phyloP scores from a whole-genome alignment of 345 rosid species.

The Acer saccharum region DNA sequence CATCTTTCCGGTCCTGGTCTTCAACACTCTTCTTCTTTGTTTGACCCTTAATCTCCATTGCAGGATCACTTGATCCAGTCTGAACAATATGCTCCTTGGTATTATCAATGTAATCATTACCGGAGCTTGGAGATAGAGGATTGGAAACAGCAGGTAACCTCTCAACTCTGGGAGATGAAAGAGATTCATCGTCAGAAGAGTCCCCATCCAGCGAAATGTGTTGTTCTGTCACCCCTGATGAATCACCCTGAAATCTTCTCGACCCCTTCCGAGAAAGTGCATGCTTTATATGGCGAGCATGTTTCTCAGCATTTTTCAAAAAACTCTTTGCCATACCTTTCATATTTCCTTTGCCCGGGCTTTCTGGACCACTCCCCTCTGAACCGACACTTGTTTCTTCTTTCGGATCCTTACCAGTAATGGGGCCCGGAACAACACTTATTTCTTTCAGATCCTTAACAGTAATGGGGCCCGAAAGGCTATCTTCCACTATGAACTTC shows the following conservation, averaged over 20 bases:
- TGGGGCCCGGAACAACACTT: slow-evolving; percentile 36
- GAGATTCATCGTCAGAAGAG: slow-evolving; percentile 57
- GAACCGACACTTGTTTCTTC: slow-evolving; percentile 41
- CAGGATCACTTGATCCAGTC: slow-evolving; percentile 31
- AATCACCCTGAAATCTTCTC: slow-evolving; percentile 28
- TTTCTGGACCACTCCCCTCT: slow-evolving; percentile 42
- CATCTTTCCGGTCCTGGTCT: slow-evolving; percentile 19
- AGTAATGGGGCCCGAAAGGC: slow-evolving; percentile 34
- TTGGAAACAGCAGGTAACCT: slow-evolving; percentile 29
- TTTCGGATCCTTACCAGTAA: slow-evolving; percentile 24
- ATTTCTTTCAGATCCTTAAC: slow-evolving; percentile 38
- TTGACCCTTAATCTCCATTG: slow-evolving; percentile 24
- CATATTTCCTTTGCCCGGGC: slow-evolving; percentile 48
- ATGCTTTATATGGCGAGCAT: slow-evolving; percentile 58
- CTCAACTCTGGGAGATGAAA: slow-evolving; percentile 25
- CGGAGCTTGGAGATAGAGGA: slow-evolving; percentile 4
- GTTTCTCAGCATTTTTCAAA: slow-evolving; percentile 64
- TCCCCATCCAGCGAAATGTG: slow-evolving; percentile 40
- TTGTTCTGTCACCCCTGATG: slow-evolving; percentile 27
- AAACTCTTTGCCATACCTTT: slow-evolving; percentile 66
- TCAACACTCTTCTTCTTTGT: slow-evolving; percentile 23
- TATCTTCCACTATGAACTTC: slow-evolving; percentile 51
- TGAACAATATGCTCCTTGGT: slow-evolving; percentile 23
- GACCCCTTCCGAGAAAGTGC: slow-evolving; percentile 73
- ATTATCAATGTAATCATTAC: slow-evolving; percentile 21